A percentile compares a stretch with the other conserved stretches of the same genome.
Conservation (phyloP, 345 rosid species). For the Carallia brachiata region DNA sequence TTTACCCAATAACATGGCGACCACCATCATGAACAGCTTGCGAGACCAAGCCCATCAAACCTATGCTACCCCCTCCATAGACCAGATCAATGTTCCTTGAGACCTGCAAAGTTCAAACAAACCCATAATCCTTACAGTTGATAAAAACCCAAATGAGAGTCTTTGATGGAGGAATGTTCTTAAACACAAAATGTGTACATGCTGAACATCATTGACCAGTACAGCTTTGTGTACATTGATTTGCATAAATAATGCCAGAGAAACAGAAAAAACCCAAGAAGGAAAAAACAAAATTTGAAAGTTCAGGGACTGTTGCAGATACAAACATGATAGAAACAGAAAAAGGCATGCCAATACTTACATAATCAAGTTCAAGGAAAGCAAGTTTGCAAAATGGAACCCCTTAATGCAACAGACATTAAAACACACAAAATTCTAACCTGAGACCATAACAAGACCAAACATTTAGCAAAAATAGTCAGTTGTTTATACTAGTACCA, state of each 20-base stretch:
- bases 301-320: background rate
- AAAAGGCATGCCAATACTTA: background rate
- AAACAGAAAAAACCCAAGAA: background rate
- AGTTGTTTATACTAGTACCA: conserved; percentile 39
- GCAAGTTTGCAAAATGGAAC: no score
- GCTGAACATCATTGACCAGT: conserved; percentile 3
- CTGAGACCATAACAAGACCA: background rate
- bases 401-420: no score
- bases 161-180: conserved; percentile 13
- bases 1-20: conserved; percentile 98
- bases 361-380: background rate
- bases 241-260: background rate
- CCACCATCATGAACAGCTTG: conserved; percentile 99
- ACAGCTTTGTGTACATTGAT: background rate
- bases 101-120: conserved; percentile 51
- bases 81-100: conserved; percentile 96
- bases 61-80: conserved; percentile 99
- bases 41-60: conserved; percentile 97
- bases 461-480: background rate
- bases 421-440: no score
- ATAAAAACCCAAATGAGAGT: conserved; percentile 6
- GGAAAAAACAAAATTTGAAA: background rate
- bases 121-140: conserved; percentile 18
- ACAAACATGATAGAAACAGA: conserved; percentile 19
- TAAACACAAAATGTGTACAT: background rate